Evolutionary conservation across 441 rosid genomes (phyloP), one percentile per base, ranked within the genome.

Genomic region (Adansonia grandidieri): DNA sequence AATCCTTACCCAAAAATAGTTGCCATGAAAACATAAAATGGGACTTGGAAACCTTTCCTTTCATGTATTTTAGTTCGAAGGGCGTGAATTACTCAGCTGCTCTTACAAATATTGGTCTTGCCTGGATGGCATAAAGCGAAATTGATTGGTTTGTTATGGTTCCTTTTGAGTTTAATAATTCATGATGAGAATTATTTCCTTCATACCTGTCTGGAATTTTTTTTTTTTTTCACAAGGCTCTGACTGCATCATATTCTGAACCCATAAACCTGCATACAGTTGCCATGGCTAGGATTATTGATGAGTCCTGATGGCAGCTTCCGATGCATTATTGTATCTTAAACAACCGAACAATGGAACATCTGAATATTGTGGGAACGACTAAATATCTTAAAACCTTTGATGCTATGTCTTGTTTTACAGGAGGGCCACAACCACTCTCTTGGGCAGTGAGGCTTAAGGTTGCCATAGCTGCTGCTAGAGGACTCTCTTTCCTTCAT

Each of bases 391-490:
- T 37, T 19, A 45, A 47, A 67, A 71, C 44, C 42, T 62, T 82
- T 28, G 19, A 63, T 76, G 47, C 68, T 65, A 56, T 69, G 14
- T 83, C 48, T 74, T 76, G 40, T 71, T 76, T 76, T 78, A 42
- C 81, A 93, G 98, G 95, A 84, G 93, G 97, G 15, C 88, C 89
- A 3, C 90, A 89, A 61, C 97, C 97, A 5, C 91, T 95, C 73
- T 85, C 97, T 32, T 95, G 98, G 98, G 90, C 90, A 58, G 83
- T 87, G n/a, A 88, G 94, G 81, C 87, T 90, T 81, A 90, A 90
- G 79, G 91, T 90, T 13, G 92, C 94, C 24, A 77, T 84, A 6
- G 90, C 88, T 64, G 91, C 94, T 56, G 94, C 94, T 37, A 88
- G 86, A 71, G 94, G 94, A 71, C 91, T 90, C 65, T 86, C 87